Percentiles rank a stretch among this genome's conserved stretches.
phyloP scores from a whole-genome alignment of 2,329 filamentous ascomycete species.

The Penicillium sp. region DNA sequence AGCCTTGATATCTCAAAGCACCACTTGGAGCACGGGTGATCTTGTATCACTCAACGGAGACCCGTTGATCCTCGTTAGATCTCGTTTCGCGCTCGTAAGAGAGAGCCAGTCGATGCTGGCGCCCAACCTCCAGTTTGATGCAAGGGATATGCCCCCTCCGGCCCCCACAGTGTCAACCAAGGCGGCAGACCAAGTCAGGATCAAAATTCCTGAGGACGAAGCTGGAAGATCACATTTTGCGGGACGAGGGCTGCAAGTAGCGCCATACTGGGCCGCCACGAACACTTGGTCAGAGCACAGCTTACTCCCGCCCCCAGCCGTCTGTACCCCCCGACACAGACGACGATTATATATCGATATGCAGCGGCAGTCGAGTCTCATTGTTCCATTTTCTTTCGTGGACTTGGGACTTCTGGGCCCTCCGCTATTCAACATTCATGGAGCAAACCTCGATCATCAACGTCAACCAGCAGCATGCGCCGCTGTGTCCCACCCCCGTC shows the following conservation, averaged over 20 bases:
- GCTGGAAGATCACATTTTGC: not conserved
- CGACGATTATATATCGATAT: not conserved
- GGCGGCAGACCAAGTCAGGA: no score
- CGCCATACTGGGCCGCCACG: not conserved
- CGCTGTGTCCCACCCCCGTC: not conserved
- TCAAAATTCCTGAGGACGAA: not conserved
- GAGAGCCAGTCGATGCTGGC: no score
- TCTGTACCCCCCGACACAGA: not conserved
- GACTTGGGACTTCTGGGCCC: not conserved
- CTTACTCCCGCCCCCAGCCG: not conserved
- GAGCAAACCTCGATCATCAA: not conserved
- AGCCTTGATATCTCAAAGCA: no score
- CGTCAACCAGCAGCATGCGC: not conserved
- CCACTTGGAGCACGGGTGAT: no score
- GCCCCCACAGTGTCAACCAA: no score
- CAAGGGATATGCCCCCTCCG: no score
- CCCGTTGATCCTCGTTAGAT: no score
- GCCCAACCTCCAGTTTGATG: no score
- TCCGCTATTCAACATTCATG: conserved; percentile 1
- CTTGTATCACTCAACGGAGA: no score
- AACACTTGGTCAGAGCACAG: not conserved
- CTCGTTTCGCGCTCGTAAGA: no score
- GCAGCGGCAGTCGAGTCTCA: not conserved
- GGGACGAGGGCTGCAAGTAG: not conserved
- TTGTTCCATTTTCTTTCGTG: not conserved